Conservation (phyloP, 805 yeast genomes). For the Starmerella powellii region DNA sequence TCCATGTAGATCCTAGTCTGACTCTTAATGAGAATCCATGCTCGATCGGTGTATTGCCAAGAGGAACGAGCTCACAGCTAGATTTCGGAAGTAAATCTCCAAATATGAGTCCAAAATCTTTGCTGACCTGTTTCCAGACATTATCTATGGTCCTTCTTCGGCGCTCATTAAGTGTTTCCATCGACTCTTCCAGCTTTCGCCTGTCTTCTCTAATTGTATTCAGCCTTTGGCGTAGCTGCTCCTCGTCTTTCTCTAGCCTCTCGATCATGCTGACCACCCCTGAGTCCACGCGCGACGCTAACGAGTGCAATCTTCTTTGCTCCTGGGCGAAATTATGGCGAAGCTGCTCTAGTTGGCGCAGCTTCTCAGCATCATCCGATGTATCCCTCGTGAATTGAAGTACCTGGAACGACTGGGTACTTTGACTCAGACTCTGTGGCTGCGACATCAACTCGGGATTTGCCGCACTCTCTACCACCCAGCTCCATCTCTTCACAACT, state of each 20-base stretch:
- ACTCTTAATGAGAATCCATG: constrained; percentile 86
- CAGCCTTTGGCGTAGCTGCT: constrained; percentile 12
- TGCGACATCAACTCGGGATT: background rate
- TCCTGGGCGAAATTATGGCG: constrained; percentile 8
- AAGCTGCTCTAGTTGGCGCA: constrained; percentile 5
- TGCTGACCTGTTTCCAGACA: constrained; percentile 78
- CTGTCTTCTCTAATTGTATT: constrained; percentile 48
- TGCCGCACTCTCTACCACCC: constrained; percentile 8
- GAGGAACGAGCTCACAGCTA: constrained; percentile 73
- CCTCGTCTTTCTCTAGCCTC: constrained; percentile 18
- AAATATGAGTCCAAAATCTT: constrained; percentile 82
- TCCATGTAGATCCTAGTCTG: constrained; percentile 85
- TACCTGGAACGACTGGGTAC: background rate
- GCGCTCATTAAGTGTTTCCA: constrained; percentile 69
- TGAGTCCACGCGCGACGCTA: constrained; percentile 14
- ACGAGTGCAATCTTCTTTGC: constrained; percentile 11
- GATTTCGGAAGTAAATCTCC: constrained; percentile 80
- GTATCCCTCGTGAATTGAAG: background rate
- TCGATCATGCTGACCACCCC: constrained; percentile 19
- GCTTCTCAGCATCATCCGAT: background rate
- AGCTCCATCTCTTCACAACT: constrained; percentile 8
- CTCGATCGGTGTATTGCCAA: constrained; percentile 56
- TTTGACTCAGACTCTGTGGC: too few relatives aligned
- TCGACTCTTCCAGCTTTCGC: constrained; percentile 76
- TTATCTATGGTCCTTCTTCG: constrained; percentile 69